phyloP scores from a whole-genome alignment of 495 filamentous ascomycete species.

The Glonium stellatum region DNA sequence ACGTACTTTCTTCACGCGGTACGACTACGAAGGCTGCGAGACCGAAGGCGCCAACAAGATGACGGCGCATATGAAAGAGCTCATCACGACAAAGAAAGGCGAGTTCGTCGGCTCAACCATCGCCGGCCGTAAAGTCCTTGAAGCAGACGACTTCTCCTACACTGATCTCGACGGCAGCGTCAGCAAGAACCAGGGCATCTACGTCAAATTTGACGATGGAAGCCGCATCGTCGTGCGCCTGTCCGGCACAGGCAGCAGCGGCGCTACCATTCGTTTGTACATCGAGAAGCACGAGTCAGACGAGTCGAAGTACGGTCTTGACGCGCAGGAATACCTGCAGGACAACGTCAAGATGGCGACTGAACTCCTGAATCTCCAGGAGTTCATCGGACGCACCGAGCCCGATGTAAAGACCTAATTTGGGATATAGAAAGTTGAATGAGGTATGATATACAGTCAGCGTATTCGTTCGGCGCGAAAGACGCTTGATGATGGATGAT shows the following conservation, averaged over 20 bases:
- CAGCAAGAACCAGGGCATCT: slow-evolving; percentile 91
- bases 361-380: slow-evolving; percentile 78
- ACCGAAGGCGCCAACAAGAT: slow-evolving; percentile 84
- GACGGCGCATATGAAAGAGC: slow-evolving; percentile 62
- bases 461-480: too few relatives aligned
- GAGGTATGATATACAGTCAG: too few relatives aligned
- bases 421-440: not conserved
- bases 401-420: slow-evolving; percentile 84
- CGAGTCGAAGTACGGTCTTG: slow-evolving; percentile 60
- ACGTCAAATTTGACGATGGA: slow-evolving; percentile 88
- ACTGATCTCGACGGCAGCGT: slow-evolving; percentile 95
- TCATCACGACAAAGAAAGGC: slow-evolving; percentile 59
- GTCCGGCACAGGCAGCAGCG: slow-evolving; percentile 89
- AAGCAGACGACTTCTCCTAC: slow-evolving; percentile 94
- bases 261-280: slow-evolving; percentile 93
- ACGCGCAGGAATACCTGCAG: slow-evolving; percentile 90
- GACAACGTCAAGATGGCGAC: slow-evolving; percentile 79
- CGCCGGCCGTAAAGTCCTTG: slow-evolving; percentile 70
- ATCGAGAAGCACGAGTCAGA: slow-evolving; percentile 87
- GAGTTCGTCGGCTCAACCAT: slow-evolving; percentile 79
- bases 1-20: slow-evolving; percentile 97
- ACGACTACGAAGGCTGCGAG: slow-evolving; percentile 95
- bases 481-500: too few relatives aligned
- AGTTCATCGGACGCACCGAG: slow-evolving; percentile 80
- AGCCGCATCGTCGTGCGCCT: slow-evolving; percentile 89